These are phyloP conservation scores for Erigeron canadensis DNA, from an alignment of 129 eudicot species.

Conservation along the genomic window DNA sequence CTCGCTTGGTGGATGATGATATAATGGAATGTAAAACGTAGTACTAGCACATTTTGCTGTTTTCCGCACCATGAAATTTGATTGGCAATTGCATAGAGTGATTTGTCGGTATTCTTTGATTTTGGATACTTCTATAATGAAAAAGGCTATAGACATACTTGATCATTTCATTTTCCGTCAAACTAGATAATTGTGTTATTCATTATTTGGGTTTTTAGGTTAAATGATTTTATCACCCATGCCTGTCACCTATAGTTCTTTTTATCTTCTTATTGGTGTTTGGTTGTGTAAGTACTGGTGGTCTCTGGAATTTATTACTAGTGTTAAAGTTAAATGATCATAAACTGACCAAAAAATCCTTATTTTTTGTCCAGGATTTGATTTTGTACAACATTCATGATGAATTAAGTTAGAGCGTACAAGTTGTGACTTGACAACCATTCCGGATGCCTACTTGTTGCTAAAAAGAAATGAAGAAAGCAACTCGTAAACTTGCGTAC, in stretches of 20 bases:
- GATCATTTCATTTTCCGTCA: too few species aligned
- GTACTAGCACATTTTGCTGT: not conserved
- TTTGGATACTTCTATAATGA: too few species aligned
- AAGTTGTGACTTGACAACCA: not conserved
- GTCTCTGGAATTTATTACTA: not conserved
- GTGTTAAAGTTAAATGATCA: not conserved
- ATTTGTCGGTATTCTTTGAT: not conserved
- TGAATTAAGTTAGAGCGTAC: too few species aligned
- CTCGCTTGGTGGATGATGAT: not conserved
- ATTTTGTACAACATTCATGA: not conserved
- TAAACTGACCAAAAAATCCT: not conserved
- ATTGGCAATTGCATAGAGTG: not conserved
- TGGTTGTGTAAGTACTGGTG: not conserved
- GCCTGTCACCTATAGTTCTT: too few species aligned
- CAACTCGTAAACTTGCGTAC: not conserved
- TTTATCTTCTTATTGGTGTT: too few species aligned
- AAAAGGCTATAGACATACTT: too few species aligned
- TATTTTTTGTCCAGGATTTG: slow-evolving; percentile 1
- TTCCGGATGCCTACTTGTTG: slow-evolving; percentile 1
- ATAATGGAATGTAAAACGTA: not conserved
- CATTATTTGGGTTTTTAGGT: too few species aligned
- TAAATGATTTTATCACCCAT: too few species aligned
- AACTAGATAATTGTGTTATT: too few species aligned
- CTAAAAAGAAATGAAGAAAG: not conserved
- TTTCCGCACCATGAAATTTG: not conserved